phyloP scores from a whole-genome alignment of 495 filamentous ascomycete species.

The Lichina pygmaea region DNA sequence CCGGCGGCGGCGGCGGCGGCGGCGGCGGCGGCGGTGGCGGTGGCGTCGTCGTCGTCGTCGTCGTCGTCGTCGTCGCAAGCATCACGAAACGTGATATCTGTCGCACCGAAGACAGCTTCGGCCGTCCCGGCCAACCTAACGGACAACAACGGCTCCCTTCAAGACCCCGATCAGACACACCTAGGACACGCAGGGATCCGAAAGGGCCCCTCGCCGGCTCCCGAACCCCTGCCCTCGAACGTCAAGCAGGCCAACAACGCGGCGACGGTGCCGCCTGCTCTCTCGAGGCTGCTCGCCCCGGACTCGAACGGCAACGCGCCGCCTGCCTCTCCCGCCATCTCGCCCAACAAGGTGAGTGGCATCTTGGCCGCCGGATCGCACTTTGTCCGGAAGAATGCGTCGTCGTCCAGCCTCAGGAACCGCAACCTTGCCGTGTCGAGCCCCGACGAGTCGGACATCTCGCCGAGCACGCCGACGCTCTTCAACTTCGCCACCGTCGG shows the following conservation, averaged over 20 bases:
- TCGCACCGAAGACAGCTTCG: neutral
- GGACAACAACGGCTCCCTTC: neutral
- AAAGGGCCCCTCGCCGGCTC: neutral
- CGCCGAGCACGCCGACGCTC: constrained; percentile 52
- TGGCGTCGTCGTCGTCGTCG: neutral
- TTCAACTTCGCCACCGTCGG: constrained; percentile 18
- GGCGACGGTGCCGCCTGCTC: neutral
- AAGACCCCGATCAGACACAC: neutral
- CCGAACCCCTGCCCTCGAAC: neutral
- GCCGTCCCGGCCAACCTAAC: neutral
- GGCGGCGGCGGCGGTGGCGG: neutral
- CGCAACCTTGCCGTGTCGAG: constrained; percentile 53
- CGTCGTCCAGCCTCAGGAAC: constrained; percentile 46
- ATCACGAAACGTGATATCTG: neutral
- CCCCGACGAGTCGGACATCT: constrained; percentile 35
- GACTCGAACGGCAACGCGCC: neutral
- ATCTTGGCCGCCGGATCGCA: constrained; percentile 7
- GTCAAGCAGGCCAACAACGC: neutral
- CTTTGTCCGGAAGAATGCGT: constrained; percentile 47
- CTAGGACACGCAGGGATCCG: too few species aligned
- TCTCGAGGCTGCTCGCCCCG: neutral
- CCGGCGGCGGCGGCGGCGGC: neutral
- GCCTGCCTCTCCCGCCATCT: neutral
- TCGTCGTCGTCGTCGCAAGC: neutral
- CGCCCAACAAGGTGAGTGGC: neutral